A percentile compares a stretch with the other conserved stretches of the same genome.
Evolutionary conservation across 106 monocot species (phyloP).

Genomic region (Phalaenopsis equestris): DNA sequence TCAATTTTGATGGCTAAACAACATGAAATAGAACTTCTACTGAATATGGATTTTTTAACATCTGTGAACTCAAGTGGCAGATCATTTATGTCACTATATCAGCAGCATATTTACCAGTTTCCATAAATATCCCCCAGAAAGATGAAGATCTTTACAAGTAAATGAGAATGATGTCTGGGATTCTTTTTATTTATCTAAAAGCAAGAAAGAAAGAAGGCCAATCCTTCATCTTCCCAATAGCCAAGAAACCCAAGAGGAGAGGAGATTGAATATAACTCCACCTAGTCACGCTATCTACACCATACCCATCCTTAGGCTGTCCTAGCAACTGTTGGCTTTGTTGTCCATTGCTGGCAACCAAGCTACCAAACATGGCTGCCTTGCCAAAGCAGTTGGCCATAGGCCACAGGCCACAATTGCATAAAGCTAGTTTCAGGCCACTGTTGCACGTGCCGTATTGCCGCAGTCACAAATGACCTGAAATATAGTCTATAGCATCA

Average conservation of each 20-base stretch:
- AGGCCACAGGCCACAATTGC: background rate
- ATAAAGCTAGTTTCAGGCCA: background rate
- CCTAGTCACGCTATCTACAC: background rate
- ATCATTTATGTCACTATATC: background rate
- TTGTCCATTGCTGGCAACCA: background rate
- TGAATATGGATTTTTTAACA: background rate
- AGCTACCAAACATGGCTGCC: background rate
- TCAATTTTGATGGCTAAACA: background rate
- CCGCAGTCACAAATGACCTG: background rate
- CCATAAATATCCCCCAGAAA: background rate
- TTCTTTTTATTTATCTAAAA: background rate
- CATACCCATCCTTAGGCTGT: background rate
- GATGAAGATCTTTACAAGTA: background rate
- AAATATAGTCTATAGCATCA: background rate
- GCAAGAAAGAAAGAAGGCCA: background rate
- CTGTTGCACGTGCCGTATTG: background rate
- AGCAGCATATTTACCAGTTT: background rate
- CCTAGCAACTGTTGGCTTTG: background rate
- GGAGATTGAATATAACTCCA: background rate
- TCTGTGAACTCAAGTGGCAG: background rate
- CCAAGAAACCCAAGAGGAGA: background rate
- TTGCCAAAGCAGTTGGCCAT: background rate
- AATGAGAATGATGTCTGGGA: background rate
- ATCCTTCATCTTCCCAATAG: background rate
- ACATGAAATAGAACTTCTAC: background rate